These are phyloP conservation scores for Flaveria robusta DNA, from an alignment of 129 eudicot species.

Conservation along the genomic window DNA sequence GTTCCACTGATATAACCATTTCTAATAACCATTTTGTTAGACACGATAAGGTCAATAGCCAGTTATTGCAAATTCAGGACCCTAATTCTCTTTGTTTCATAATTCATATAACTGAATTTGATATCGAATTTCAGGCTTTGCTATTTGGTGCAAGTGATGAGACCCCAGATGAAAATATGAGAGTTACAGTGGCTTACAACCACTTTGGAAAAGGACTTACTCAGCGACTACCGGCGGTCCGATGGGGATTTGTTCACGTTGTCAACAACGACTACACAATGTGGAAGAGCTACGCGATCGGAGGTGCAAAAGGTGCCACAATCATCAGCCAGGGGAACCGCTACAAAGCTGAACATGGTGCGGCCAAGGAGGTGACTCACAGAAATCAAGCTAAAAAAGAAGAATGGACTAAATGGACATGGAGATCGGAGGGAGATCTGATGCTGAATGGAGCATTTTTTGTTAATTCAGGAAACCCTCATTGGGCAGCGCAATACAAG, in stretches of 20 bases:
- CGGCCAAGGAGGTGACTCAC: conserved; percentile 64
- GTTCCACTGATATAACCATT: conserved; percentile 76
- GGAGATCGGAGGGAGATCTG: conserved; percentile 82
- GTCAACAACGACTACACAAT: conserved; percentile 96
- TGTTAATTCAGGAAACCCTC: conserved; percentile 62
- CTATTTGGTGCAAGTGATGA: conserved; percentile 76
- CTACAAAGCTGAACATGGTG: conserved; percentile 65
- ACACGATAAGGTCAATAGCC: conserved; percentile 54
- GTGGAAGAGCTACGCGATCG: conserved; percentile 90
- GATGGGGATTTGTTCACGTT: conserved; percentile 78
- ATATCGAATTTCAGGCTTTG: conserved; percentile 50
- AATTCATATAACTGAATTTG: background rate
- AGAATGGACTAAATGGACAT: conserved; percentile 74
- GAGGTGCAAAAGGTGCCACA: conserved; percentile 79
- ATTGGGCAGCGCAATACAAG: conserved; percentile 31
- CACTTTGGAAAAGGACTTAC: conserved; percentile 83
- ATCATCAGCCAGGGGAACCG: conserved; percentile 93
- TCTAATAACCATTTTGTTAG: conserved; percentile 78
- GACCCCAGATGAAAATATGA: conserved; percentile 51
- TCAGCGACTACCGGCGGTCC: conserved; percentile 80
- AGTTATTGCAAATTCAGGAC: background rate
- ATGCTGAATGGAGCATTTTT: conserved; percentile 82
- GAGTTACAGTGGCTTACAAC: conserved; percentile 70
- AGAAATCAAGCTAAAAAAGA: conserved; percentile 46
- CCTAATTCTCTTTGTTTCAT: background rate